Evolutionary conservation across 805 yeast species (phyloP), one percentile per base, ranked within the genome.

Genomic region (Kodamaea leandrae): DNA sequence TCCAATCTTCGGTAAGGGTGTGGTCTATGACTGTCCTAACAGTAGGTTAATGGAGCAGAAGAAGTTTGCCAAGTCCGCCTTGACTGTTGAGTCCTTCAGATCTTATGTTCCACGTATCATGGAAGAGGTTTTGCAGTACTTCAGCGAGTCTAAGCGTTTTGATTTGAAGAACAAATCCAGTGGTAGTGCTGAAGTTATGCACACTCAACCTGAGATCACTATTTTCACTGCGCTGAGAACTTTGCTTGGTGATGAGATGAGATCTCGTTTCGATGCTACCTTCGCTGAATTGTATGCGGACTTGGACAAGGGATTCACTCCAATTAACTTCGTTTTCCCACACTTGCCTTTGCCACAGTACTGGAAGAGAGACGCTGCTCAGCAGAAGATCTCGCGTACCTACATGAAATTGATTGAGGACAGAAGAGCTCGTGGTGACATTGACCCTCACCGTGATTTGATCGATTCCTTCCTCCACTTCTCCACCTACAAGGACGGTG

Each of bases 1-100:
- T n/a, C 99, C 99, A 10, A 96, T 89, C 12, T 93, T 93, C 53
- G 99, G 99, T 54, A 81, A 89, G 58, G 99, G 98, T 56, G 99
- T 93, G 41, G 86, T 93, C 39, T 93, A 93, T 62, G 99, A 93
- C 68, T 91, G 97, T 67, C 88, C 99, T 48, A 93, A 93, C 69
- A 68, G 80, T 56, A 80, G 89, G 51, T 77, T 93, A 57, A 93
- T 93, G 99, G 99, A 93, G 63, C 99, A 93, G 67, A 93, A 93
- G 79, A 93, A 89, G 71, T 93, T 93, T 57, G 95, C 90, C 48
- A 93, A 93, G 67, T 78, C 78, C 41, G 95, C 96, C 16, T 75
- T 93, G 53, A 85, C 96, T 19, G 79, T 77, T 49, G 96, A 86
- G 33, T 79, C 95, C 1, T 93, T 93, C 72, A 76, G 78, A 52